These are phyloP conservation scores for Corylus americana DNA, from an alignment of 306 rosid species.

Conservation along the genomic window DNA sequence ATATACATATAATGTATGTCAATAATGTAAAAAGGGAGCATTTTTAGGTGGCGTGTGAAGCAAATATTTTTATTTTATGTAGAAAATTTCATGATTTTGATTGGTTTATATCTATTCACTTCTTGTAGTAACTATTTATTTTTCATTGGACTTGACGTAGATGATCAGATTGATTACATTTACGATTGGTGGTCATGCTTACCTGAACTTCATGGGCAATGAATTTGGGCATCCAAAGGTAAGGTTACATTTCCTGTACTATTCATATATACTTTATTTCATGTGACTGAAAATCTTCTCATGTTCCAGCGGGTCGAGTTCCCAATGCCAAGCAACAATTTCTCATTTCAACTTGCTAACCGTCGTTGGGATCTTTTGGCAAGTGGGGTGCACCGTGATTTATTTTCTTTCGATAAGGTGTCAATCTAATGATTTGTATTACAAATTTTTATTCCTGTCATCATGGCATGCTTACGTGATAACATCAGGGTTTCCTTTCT, in stretches of 20 bases:
- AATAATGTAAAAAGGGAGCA: background rate
- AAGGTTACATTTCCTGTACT: slow-evolving; percentile 24
- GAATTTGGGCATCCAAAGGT: slow-evolving; percentile 98
- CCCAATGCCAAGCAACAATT: slow-evolving; percentile 74
- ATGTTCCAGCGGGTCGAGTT: slow-evolving; percentile 78
- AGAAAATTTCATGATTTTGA: background rate
- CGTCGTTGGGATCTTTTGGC: slow-evolving; percentile 84
- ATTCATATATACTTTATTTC: slow-evolving; percentile 15
- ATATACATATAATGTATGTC: background rate
- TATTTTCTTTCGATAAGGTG: slow-evolving; percentile 81
- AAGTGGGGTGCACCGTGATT: slow-evolving; percentile 53
- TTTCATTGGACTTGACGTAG: slow-evolving; percentile 42
- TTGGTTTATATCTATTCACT: slow-evolving; percentile 18
- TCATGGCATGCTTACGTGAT: slow-evolving; percentile 16
- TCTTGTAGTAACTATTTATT: slow-evolving; percentile 9
- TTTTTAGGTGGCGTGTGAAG: background rate
- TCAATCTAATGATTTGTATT: slow-evolving; percentile 19
- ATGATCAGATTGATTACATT: slow-evolving; percentile 84
- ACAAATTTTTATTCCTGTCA: background rate
- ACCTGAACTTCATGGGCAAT: slow-evolving; percentile 96
- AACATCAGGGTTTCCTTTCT: background rate
- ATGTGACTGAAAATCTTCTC: slow-evolving; percentile 34
- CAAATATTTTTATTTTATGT: background rate
- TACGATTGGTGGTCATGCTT: slow-evolving; percentile 75
- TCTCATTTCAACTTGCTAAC: slow-evolving; percentile 78